Evolutionary conservation across 345 rosid genomes (phyloP).

Genomic region (Rhodamnia rubescens): DNA sequence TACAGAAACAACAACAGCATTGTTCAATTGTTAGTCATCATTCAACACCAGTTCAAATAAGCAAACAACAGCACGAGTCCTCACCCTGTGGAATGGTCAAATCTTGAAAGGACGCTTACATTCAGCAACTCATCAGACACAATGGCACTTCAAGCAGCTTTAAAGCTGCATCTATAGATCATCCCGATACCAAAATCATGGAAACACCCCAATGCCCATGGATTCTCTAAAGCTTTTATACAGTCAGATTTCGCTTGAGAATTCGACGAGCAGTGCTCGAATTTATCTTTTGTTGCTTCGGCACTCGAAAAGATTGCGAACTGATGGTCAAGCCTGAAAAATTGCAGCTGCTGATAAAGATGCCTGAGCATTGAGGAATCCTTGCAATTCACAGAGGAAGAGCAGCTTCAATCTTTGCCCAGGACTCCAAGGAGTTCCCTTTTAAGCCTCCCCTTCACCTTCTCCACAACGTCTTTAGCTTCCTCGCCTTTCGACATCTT

Average conservation of each 20-base stretch:
- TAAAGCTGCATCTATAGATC: not conserved
- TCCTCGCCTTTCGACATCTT: conserved; percentile 11
- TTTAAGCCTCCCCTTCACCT: conserved; percentile 20
- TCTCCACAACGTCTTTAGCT: conserved; percentile 17
- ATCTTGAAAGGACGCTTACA: not conserved
- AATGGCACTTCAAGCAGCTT: not conserved
- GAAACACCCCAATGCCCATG: not conserved
- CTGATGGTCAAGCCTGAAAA: not conserved
- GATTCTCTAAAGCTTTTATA: not conserved
- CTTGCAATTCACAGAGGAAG: conserved; percentile 5
- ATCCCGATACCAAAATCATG: not conserved
- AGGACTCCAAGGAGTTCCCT: conserved; percentile 11
- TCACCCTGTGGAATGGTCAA: not conserved
- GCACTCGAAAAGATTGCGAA: not conserved
- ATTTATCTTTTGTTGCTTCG: not conserved
- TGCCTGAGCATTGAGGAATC: not conserved
- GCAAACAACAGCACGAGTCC: not conserved
- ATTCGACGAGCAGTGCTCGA: not conserved
- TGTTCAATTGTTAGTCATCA: not conserved
- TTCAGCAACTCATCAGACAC: not conserved
- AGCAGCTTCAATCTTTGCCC: conserved; percentile 21
- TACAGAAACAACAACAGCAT: not conserved
- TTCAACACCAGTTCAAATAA: not conserved
- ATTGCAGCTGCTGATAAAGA: not conserved
- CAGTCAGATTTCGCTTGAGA: not conserved